Evolutionary conservation across 2,329 filamentous ascomycete species (phyloP), one percentile per base, ranked within the genome.

Genomic region (Coniochaeta sp.): DNA sequence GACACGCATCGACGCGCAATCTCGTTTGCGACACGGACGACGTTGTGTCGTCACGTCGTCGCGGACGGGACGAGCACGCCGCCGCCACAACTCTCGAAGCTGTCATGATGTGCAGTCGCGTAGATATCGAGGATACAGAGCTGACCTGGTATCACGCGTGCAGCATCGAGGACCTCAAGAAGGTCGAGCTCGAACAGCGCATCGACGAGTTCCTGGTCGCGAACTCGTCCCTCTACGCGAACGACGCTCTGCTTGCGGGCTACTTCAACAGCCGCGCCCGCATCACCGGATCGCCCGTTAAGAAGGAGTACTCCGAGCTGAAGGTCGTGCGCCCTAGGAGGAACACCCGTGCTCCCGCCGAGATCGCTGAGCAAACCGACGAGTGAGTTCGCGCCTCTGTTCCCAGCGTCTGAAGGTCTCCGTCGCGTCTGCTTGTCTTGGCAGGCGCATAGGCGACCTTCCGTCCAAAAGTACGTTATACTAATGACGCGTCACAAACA

Each of bases 251-350:
- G 51, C 81, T 96, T 65, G 72, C 78, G 55, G 83, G 86, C 54
- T 96, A 90, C 77, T 96, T 89, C 74, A 81, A 79, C 65, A 79
- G 74, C 61, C 85, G 86, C 66, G 75, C 78, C 59, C 78, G 78
- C 60, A 72, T 75, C 49, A 70, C 74, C 50, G 73, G 75, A 30
- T 86, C 84, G 18, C 84, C 84, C 32, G 70, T 85, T 42, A 86
- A 85, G 74, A 74, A 69, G 60, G 77, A 77, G 67, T 64, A 61
- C 51, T 70, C 65, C 51, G 67, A 73, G 49, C 61, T 75, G 55
- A 79, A 73, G 66, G 63, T 73, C 10, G 63, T 69, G 55, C 76
- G 70, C 65, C 16, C 26, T 7, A 72, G 79, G 53, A 67, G 73
- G 52, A 62, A 63, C 6, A 68, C 68, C 56, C 77, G 75, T 64